phyloP scores from a whole-genome alignment of 805 yeast genomes.

The Candida nitratophila region DNA sequence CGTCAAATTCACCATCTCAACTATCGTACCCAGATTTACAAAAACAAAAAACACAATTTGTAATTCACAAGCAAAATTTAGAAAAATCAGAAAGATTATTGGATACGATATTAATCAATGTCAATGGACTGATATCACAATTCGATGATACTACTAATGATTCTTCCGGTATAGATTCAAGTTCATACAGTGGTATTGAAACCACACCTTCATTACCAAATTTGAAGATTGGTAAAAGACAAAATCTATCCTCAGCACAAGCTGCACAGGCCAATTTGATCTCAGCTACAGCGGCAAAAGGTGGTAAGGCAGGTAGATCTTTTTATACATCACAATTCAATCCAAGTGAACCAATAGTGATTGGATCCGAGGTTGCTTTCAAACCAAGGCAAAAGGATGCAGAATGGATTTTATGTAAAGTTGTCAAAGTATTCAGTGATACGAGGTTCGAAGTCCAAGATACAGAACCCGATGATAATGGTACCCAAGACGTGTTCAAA shows the following conservation, averaged over 20 bases:
- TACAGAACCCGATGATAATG: conserved; percentile 94
- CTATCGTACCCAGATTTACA: conserved; percentile 17
- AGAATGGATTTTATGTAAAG: conserved; percentile 97
- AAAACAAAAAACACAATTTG: conserved; percentile 30
- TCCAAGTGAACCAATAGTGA: conserved; percentile 46
- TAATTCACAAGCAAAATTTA: conserved; percentile 50
- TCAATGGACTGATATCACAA: conserved; percentile 36
- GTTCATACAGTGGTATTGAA: background rate
- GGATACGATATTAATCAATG: conserved; percentile 36
- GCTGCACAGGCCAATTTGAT: background rate
- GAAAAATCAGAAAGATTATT: conserved; percentile 42
- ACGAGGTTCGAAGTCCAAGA: conserved; percentile 81
- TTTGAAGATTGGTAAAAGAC: background rate
- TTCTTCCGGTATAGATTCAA: background rate
- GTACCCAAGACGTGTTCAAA: conserved; percentile 79
- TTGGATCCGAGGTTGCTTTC: conserved; percentile 86
- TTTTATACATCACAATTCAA: conserved; percentile 48
- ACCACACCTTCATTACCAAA: conserved; percentile 1
- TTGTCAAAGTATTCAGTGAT: conserved; percentile 47
- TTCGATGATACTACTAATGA: conserved; percentile 4
- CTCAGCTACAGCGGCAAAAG: background rate
- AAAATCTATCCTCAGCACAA: background rate
- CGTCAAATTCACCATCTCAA: background rate
- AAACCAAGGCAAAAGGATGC: conserved; percentile 62
- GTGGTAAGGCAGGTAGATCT: conserved; percentile 10